Base-by-base conservation (phyloP, 768 basidiomycete genomes). In the Suillus plorans region DNA sequence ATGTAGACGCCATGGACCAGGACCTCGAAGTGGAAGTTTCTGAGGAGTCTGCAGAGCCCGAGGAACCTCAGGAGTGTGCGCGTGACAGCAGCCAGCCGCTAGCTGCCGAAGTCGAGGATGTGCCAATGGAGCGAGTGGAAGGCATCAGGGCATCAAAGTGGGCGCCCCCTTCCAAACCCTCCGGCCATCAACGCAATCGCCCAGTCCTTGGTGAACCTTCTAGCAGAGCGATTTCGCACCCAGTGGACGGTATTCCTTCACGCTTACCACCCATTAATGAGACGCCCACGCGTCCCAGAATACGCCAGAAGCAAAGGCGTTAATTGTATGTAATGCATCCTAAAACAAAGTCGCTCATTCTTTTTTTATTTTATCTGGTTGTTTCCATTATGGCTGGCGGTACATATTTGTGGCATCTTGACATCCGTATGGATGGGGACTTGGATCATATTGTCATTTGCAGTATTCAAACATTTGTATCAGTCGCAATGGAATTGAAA, bases 1-100 rank as follows among this genome's bases (percentile, higher is more conserved):
- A 89, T 71, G 78, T 80, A 0, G 90, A 90, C 71, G 88, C 87
- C 34, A 90, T 90, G 90, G 90, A 92, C 67, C 87, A 91, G 73
- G 89, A 77, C 73, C 63, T 84, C 79, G 68, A 77, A 58, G 66
- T 71, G 39, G 77, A 70, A 63, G 70, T 64, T 49, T 82, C 78
- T 64, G 77, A 71, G 28, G 74, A 71, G 39, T 70, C 76, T 42
- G 64, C 70, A 18, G 72, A 70, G 25, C 71, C 73, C 22, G 76
- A 74, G 47, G 71, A 66, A 39, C 68, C 68, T 50, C 61, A 69
- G 31, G 79, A 76, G 63, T 77, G 73, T 44, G 69, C 63, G 34
- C 62, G 59, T 42, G 70, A 75, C 12, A 69, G 72, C 22, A 73
- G 73, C 59, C 67, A 71, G 9, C 64, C 70, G 18, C 72, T 70